These are phyloP conservation scores for Diddensiella santjacobensis DNA, from an alignment of 805 yeast species.

Conservation along the genomic window DNA sequence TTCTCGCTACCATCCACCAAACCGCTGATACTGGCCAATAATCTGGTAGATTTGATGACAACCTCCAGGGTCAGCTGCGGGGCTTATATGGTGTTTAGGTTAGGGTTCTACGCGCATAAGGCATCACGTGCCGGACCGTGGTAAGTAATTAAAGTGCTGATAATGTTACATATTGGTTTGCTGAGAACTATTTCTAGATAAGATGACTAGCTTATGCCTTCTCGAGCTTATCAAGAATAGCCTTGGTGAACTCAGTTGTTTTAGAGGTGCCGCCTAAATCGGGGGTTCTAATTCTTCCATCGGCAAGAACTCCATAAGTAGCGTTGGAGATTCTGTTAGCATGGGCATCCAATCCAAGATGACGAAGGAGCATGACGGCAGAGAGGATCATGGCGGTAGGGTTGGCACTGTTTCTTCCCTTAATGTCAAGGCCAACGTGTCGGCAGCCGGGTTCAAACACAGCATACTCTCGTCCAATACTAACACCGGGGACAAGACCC, in stretches of 20 bases:
- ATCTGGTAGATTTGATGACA: too few relatives aligned
- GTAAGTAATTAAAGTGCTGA: too few relatives aligned
- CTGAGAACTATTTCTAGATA: too few relatives aligned
- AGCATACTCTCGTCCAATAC: slow-evolving; percentile 95
- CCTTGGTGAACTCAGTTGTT: slow-evolving; percentile 92
- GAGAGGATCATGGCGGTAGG: slow-evolving; percentile 97
- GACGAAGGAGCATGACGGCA: slow-evolving; percentile 88
- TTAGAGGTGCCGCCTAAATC: slow-evolving; percentile 90
- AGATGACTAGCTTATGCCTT: slow-evolving; percentile 23
- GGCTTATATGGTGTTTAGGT: too few relatives aligned
- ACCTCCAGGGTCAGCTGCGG: too few relatives aligned
- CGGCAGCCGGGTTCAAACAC: slow-evolving; percentile 99
- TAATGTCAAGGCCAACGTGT: slow-evolving; percentile 96
- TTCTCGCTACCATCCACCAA: too few relatives aligned
- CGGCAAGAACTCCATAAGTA: slow-evolving; percentile 83
- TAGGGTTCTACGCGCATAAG: too few relatives aligned
- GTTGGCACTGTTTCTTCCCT: slow-evolving; percentile 93
- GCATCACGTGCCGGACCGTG: too few relatives aligned
- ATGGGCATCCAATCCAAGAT: slow-evolving; percentile 77
- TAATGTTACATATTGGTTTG: too few relatives aligned
- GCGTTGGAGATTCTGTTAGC: slow-evolving; percentile 89
- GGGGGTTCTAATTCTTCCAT: slow-evolving; percentile 77
- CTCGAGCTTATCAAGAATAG: slow-evolving; percentile 70
- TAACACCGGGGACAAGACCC: slow-evolving; percentile 97
- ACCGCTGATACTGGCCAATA: too few relatives aligned